Percentiles rank a stretch among this genome's conserved stretches.
Evolutionary conservation across 148 eudicot genomes (phyloP).

Genomic region (Fagopyrum homotropicum): DNA sequence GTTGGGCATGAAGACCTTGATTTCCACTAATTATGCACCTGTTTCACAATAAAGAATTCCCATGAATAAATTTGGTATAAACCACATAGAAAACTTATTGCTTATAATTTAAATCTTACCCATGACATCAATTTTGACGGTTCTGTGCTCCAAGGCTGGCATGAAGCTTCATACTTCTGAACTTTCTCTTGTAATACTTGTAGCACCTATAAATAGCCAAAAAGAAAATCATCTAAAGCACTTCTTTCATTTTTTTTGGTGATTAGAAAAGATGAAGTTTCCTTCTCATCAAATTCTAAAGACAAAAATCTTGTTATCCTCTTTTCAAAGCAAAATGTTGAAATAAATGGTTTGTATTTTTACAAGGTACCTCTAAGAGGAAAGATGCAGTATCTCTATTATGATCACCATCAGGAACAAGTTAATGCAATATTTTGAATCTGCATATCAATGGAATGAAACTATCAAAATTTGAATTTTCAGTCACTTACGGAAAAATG

Average conservation of each 20-base stretch:
- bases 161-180: conserved; percentile 79
- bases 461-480: background rate
- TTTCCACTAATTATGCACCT: conserved; percentile 88
- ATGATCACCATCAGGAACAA: conserved; percentile 84
- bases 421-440: conserved; percentile 72
- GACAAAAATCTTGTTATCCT: background rate
- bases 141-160: conserved; percentile 68
- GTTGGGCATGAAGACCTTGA: conserved; percentile 47
- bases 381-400: conserved; percentile 95
- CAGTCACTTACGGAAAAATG: background rate
- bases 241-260: background rate
- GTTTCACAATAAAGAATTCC: conserved; percentile 1
- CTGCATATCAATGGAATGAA: conserved; percentile 28
- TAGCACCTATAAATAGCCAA: conserved; percentile 50
- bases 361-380: conserved; percentile 57
- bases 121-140: conserved; percentile 89
- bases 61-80: background rate
- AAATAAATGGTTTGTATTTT: background rate
- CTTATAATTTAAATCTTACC: conserved; percentile 37
- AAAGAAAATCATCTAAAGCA: conserved; percentile 14
- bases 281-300: background rate
- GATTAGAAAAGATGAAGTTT: background rate
- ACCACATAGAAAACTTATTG: background rate
- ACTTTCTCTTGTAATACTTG: conserved; percentile 78
- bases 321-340: background rate